Evolutionary conservation across 2,329 filamentous ascomycete genomes (phyloP), one percentile per base, ranked within the genome.

Genomic region (Cladosporium sp.): DNA sequence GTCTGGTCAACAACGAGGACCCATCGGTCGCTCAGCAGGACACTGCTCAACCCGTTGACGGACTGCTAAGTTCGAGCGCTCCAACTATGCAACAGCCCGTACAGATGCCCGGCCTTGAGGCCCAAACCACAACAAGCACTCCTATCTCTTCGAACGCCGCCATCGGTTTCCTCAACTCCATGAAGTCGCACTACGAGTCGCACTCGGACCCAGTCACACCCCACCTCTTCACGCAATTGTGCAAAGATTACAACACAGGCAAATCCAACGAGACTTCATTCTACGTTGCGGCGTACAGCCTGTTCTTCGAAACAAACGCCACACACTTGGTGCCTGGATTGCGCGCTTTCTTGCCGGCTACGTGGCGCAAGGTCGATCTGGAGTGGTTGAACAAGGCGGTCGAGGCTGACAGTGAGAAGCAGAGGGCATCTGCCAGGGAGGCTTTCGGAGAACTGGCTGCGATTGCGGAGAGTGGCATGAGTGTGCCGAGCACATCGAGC

Each of bases 281-380:
- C 52, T 70, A 71, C 60, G 60, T 65, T n/a, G 46, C 57, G 14
- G 64, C 66, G n/a, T 69, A 68, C 31, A 65, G 68, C 18, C 31
- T 71, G 18, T 66, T 72, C 18, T 37, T 37, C 40, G 61, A 59
- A 14, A 65, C 50, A 23, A 21, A 70, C 7, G 40, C 67, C 1
- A 21, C 53, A 35, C 52, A 66, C 18, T 50, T 71, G 16, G 16
- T 71, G 58, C 61, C 62, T 1, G 64, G 60, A 3, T 67, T 72
- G 18, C 21, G 61, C 12, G 62, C 62, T 28, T 68, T 70, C 40
- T 40, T 72, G 26, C 68, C 68, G 18, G 3, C 44, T 28, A n/a
- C 18, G 3, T 72, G 69, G 69, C 60, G 65, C 50, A 62, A 52
- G 2, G 31, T 62, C 11, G 65, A 69, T 26, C 28, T 70, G 31